Evolutionary conservation across 352 stramenopile genomes (phyloP).

Genomic region (Blastocystis sp.): DNA sequence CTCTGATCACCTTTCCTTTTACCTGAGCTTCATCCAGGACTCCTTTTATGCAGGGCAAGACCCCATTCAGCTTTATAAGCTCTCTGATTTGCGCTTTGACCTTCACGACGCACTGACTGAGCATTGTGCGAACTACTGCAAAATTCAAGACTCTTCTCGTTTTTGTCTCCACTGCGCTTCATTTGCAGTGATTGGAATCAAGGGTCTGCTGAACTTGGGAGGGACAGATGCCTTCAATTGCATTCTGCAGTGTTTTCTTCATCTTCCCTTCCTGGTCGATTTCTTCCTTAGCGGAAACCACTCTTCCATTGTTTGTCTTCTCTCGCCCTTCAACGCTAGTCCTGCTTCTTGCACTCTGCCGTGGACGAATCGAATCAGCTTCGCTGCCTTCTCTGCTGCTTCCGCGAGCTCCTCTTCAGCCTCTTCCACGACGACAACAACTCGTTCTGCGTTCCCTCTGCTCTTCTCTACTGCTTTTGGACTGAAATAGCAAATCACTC

Average conservation of each 20-base stretch:
- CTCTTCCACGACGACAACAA: slow-evolving; percentile 15
- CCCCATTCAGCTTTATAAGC: not conserved
- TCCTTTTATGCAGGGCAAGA: not conserved
- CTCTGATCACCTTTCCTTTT: not conserved
- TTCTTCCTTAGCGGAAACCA: slow-evolving; percentile 18
- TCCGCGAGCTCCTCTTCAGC: not conserved
- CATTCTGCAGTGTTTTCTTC: slow-evolving; percentile 32
- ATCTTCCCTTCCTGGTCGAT: slow-evolving; percentile 11
- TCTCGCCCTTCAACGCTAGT: not conserved
- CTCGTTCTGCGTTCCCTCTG: not conserved
- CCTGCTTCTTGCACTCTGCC: not conserved
- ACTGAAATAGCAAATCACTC: too few relatives aligned
- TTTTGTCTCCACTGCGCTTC: not conserved
- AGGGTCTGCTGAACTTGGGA: slow-evolving; percentile 10
- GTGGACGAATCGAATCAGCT: not conserved
- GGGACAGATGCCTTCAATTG: slow-evolving; percentile 14
- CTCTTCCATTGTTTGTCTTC: not conserved
- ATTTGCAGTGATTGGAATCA: slow-evolving; percentile 28
- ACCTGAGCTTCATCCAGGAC: not conserved
- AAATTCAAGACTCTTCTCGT: not conserved
- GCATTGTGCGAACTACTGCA: not conserved
- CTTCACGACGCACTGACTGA: not conserved
- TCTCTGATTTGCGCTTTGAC: not conserved
- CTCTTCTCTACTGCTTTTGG: slow-evolving; percentile 2
- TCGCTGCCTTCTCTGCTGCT: not conserved